Evolutionary conservation across 1,284 basidiomycete genomes (phyloP), one percentile per base, ranked within the genome.

Genomic region (Irpex sp.): DNA sequence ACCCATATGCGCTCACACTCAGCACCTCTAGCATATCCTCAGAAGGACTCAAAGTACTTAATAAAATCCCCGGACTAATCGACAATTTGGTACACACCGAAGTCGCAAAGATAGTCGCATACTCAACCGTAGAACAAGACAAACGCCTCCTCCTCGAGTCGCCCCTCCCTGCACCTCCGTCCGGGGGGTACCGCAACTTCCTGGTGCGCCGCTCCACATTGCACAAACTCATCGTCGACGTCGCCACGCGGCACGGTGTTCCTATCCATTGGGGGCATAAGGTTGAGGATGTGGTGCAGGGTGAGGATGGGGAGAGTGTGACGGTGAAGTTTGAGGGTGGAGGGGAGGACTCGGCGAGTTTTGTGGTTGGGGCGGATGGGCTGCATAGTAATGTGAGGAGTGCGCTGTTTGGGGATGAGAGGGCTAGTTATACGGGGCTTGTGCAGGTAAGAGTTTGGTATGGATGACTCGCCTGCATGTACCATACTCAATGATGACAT

Each of bases 341-440:
- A n/a, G 61, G 64, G 35, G 71, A 62, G 37, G 77, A 74, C 58
- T 71, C 69, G 0, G 78, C 73, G 5, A 76, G 74, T 62, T 77
- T 80, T 60, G 72, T 80, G 9, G 71, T 80, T 5, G 80, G 79
- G 16, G 80, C 78, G 64, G 80, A 81, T 63, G 80, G 80, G 9
- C 67, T 81, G 63, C 80, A 81, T 63, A 79, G 78, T 61, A 73
- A 71, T 53, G 76, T 78, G 12, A 72, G 79, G 1, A 66, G 64
- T 33, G 68, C 69, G 12, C 67, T 81, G n/a, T 80, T 80, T 61
- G 79, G 79, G 4, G 67, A 74, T 61, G 72, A 77, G 64, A 62
- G 68, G 19, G 73, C 74, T 8, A 62, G 69, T 21, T 81, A 74
- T 61, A 78, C 77, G 5, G 79, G 78, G 0, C 65, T 79, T 23